A percentile compares a stretch with the other conserved stretches of the same genome.
These are phyloP conservation scores for Chalciporus sp. DNA, from an alignment of 1,284 basidiomycete genomes.

Conservation along the genomic window DNA sequence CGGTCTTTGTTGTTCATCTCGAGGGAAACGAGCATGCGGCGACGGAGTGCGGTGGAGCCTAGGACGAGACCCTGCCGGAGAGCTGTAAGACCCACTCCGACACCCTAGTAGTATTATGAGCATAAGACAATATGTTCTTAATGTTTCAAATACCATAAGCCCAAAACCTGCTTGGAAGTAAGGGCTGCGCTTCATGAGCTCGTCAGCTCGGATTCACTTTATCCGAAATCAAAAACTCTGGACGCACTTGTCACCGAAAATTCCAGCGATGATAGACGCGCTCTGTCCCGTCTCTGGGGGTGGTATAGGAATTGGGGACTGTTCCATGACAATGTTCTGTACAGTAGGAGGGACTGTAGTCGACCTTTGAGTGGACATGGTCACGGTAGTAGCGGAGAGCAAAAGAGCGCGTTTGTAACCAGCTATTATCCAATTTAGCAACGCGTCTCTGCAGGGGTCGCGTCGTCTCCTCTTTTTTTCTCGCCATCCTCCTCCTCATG, in stretches of 20 bases:
- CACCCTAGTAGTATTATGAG: slow-evolving; percentile 54
- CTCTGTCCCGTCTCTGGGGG: slow-evolving; percentile 11
- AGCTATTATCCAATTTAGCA: slow-evolving; percentile 16
- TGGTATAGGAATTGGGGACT: slow-evolving; percentile 12
- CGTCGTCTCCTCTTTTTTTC: slow-evolving; percentile 23
- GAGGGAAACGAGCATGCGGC: slow-evolving; percentile 91
- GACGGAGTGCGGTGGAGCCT: slow-evolving; percentile 76
- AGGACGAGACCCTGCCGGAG: slow-evolving; percentile 74
- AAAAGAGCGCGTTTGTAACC: slow-evolving; percentile 4
- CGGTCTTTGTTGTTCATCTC: slow-evolving; percentile 97
- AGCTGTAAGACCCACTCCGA: slow-evolving; percentile 80
- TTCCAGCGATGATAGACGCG: slow-evolving; percentile 14
- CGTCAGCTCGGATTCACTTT: slow-evolving; percentile 11
- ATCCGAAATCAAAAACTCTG: neutral
- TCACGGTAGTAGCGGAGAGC: neutral
- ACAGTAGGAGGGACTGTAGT: neutral
- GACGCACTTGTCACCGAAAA: slow-evolving; percentile 39
- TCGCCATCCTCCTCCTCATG: slow-evolving; percentile 33
- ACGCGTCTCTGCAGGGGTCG: slow-evolving; percentile 30
- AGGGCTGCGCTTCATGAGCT: slow-evolving; percentile 62
- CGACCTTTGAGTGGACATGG: slow-evolving; percentile 17
- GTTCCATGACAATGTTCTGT: slow-evolving; percentile 4
- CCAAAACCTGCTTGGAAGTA: slow-evolving; percentile 97
- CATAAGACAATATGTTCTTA: slow-evolving; percentile 1
- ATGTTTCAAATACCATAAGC: slow-evolving; percentile 71